phyloP scores from a whole-genome alignment of 75 land plant genomes.

The Azolla pinnata region DNA sequence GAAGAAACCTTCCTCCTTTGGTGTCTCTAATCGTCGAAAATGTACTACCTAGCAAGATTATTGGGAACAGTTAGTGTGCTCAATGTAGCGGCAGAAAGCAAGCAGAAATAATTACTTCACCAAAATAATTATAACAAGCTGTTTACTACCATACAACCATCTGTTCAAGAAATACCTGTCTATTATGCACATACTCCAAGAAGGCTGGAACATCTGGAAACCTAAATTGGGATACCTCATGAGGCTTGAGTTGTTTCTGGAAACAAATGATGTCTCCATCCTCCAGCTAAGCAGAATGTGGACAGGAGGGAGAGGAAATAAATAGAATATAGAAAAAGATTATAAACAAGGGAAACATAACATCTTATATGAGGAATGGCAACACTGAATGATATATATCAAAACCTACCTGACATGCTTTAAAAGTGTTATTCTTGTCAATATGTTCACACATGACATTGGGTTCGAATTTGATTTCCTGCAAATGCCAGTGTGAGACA shows the following conservation, averaged over 20 bases:
- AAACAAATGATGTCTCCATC: slow-evolving; percentile 41
- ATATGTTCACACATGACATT: slow-evolving; percentile 46
- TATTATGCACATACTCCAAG: slow-evolving; percentile 33
- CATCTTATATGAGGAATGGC: background rate
- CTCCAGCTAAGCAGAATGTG: slow-evolving; percentile 41
- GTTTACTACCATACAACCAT: no score
- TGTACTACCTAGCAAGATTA: slow-evolving; percentile 73
- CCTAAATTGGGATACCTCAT: slow-evolving; percentile 26
- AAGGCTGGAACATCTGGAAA: slow-evolving; percentile 42
- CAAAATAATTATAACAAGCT: no score
- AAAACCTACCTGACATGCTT: slow-evolving; percentile 31
- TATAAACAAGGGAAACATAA: no score
- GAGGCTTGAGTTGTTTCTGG: slow-evolving; percentile 22
- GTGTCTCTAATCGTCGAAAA: slow-evolving; percentile 79
- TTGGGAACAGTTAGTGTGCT: no score
- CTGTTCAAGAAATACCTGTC: slow-evolving; percentile 23
- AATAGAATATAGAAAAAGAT: no score
- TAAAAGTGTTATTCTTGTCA: slow-evolving; percentile 37
- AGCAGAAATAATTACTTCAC: no score
- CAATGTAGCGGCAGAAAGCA: background rate
- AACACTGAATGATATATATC: background rate
- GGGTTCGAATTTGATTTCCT: slow-evolving; percentile 49
- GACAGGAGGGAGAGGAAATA: no score
- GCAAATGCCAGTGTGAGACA: no score
- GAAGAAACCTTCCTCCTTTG: slow-evolving; percentile 95